phyloP scores from a whole-genome alignment of 768 basidiomycete genomes.

The Termitomyces eurrhizus region DNA sequence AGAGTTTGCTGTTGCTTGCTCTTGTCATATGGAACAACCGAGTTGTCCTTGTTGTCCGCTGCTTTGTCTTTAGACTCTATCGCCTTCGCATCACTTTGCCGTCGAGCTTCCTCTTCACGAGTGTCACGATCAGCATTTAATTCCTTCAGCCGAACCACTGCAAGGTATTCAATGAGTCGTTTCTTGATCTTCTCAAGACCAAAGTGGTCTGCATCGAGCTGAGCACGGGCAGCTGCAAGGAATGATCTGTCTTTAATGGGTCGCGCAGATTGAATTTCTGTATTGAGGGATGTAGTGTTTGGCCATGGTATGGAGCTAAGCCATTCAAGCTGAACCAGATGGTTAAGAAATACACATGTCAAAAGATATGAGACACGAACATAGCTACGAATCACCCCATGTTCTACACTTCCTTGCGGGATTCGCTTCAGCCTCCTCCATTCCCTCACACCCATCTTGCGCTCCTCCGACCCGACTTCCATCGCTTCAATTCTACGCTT shows the following conservation, averaged over 20 bases:
- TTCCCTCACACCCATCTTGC: conserved; percentile 78
- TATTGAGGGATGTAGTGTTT: conserved; percentile 30
- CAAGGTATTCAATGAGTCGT: conserved; percentile 86
- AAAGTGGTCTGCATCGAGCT: conserved; percentile 88
- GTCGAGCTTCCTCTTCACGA: conserved; percentile 26
- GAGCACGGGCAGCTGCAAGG: conserved; percentile 65
- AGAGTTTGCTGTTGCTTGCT: conserved; percentile 16
- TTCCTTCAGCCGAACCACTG: conserved; percentile 67
- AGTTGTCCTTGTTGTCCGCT: conserved; percentile 20
- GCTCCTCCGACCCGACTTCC: conserved; percentile 69
- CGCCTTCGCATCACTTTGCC: conserved; percentile 18
- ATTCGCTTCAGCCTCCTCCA: conserved; percentile 83
- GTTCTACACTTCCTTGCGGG: conserved; percentile 87
- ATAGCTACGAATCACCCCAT: conserved; percentile 82
- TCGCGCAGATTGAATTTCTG: conserved; percentile 11
- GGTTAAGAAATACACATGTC: neutral
- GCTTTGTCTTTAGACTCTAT: conserved; percentile 19
- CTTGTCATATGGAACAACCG: conserved; percentile 25
- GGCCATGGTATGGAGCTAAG: conserved; percentile 85
- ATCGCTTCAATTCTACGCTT: conserved; percentile 72
- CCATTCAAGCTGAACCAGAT: conserved; percentile 74
- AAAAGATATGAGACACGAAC: conserved; percentile 38
- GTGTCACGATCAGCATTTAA: conserved; percentile 36
- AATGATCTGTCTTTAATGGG: conserved; percentile 52
- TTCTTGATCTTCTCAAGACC: conserved; percentile 93